These are phyloP conservation scores for Camellia oleifera DNA, from an alignment of 179 eudicot species.

Conservation along the genomic window DNA sequence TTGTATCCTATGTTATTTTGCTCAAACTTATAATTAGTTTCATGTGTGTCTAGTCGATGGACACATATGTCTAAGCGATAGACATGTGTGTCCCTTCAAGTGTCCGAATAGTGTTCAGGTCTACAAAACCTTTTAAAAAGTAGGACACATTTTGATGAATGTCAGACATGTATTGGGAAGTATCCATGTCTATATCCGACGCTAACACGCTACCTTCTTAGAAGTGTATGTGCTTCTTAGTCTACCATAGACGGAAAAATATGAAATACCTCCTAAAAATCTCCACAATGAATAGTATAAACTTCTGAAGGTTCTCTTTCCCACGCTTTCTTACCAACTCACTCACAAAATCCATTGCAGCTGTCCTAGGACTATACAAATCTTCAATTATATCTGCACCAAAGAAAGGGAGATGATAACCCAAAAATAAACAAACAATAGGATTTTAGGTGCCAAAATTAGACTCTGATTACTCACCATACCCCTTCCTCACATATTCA, in stretches of 20 bases:
- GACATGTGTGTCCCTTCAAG: no score
- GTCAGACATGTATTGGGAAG: no score
- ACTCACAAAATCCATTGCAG: conserved; percentile 99
- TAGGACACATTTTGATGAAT: no score
- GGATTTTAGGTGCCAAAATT: neutral
- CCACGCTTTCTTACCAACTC: conserved; percentile 97
- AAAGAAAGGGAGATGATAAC: conserved; percentile 9
- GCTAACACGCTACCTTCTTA: no score
- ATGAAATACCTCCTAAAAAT: conserved; percentile 73
- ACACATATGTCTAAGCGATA: no score
- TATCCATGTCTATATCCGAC: no score
- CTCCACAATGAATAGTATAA: conserved; percentile 80
- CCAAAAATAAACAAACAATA: neutral
- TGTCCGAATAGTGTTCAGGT: no score
- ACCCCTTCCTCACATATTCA: conserved; percentile 99
- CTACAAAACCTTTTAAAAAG: no score
- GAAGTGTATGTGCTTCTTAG: no score
- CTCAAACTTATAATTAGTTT: no score
- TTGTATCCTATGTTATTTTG: no score
- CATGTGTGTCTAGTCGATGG: no score
- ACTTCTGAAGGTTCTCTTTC: conserved; percentile 92
- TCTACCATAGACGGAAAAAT: neutral
- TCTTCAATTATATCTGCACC: conserved; percentile 94
- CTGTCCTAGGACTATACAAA: conserved; percentile 95
- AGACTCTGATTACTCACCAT: conserved; percentile 57